phyloP scores from a whole-genome alignment of 306 rosid species.

The Citrullus colocynthis region DNA sequence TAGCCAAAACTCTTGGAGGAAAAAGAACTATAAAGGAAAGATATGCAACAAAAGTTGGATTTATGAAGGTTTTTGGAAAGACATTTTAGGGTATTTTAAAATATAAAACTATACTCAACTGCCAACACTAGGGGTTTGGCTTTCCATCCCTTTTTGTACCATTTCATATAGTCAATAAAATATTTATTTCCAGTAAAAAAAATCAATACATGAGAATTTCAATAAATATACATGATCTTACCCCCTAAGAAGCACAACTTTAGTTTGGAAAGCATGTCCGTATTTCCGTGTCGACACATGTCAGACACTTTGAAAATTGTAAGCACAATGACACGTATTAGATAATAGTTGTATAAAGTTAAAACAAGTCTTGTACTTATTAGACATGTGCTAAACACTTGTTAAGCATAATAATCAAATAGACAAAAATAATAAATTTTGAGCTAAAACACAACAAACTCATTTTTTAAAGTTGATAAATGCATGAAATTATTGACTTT shows the following conservation, averaged over 20 bases:
- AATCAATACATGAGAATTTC: background rate
- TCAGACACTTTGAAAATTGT: background rate
- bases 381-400: background rate
- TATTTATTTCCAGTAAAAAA: background rate
- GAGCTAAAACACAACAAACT: background rate
- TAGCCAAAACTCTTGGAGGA: background rate
- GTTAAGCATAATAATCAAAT: background rate
- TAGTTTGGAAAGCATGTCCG: background rate
- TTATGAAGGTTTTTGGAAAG: background rate
- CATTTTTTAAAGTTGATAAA: background rate
- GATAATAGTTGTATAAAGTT: background rate
- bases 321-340: background rate
- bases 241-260: slow-evolving; percentile 15
- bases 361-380: background rate
- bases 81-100: background rate
- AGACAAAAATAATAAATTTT: background rate
- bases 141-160: background rate
- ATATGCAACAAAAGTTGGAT: background rate
- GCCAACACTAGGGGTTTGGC: background rate
- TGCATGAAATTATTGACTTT: background rate
- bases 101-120: background rate
- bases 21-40: background rate
- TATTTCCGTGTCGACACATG: background rate
- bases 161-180: background rate
- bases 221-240: slow-evolving; percentile 18